These are phyloP conservation scores for Lactarius psammicola DNA, from an alignment of 768 basidiomycete genomes.

Conservation along the genomic window DNA sequence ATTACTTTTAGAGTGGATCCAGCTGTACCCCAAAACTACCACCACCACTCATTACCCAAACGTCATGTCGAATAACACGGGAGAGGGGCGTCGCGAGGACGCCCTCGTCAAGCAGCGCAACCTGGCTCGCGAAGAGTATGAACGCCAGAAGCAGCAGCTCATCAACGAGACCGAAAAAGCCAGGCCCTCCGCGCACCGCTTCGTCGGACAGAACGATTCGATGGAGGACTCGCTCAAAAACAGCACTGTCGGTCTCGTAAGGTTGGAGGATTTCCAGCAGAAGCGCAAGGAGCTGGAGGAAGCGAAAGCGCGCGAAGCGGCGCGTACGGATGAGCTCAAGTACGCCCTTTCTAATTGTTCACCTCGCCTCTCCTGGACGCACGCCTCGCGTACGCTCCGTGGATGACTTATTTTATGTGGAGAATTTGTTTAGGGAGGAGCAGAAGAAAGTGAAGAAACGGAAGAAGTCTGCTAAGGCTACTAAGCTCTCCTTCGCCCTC, in stretches of 20 bases:
- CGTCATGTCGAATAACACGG: slow-evolving; percentile 72
- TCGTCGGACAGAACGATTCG: slow-evolving; percentile 91
- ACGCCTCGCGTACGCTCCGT: slow-evolving; percentile 30
- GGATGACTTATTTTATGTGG: slow-evolving; percentile 72
- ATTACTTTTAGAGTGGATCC: no score
- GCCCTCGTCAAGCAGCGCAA: slow-evolving; percentile 80
- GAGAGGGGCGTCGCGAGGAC: slow-evolving; percentile 84
- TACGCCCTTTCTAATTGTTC: slow-evolving; percentile 50
- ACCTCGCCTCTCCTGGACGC: slow-evolving; percentile 25
- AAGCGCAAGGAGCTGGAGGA: slow-evolving; percentile 87
- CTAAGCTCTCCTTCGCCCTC: slow-evolving; percentile 87
- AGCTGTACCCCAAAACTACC: no score
- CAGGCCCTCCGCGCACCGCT: slow-evolving; percentile 81
- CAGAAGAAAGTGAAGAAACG: slow-evolving; percentile 87
- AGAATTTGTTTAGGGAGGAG: slow-evolving; percentile 85
- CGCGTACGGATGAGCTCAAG: slow-evolving; percentile 81
- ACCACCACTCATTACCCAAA: not conserved
- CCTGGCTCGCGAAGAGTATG: slow-evolving; percentile 76
- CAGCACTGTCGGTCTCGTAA: slow-evolving; percentile 87
- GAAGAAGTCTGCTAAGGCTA: slow-evolving; percentile 86
- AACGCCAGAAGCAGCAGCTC: slow-evolving; percentile 76
- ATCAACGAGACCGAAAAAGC: slow-evolving; percentile 91
- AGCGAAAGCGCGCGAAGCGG: slow-evolving; percentile 85
- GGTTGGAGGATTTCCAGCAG: slow-evolving; percentile 90
- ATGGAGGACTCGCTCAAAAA: slow-evolving; percentile 93